These are phyloP conservation scores for Marsdenia floribunda DNA, from an alignment of 257 asterid species.

Conservation along the genomic window DNA sequence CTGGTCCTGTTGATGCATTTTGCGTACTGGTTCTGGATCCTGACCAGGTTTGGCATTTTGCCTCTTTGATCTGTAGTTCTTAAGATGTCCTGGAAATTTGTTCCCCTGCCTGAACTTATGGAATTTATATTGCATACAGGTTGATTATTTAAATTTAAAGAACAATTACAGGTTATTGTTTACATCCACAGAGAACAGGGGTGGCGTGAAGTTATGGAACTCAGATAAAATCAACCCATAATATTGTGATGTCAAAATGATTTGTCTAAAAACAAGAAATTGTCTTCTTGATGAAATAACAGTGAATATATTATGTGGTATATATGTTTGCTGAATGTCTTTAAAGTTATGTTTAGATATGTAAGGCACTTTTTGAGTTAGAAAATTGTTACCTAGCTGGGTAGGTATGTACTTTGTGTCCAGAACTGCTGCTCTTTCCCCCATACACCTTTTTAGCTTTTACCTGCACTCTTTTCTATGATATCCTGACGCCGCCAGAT, in stretches of 20 bases:
- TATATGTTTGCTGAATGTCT: background rate
- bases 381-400: background rate
- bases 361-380: background rate
- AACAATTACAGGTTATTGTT: conserved; percentile 62
- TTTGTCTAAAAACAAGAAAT: background rate
- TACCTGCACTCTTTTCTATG: background rate
- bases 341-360: background rate
- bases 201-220: conserved; percentile 56
- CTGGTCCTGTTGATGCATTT: conserved; percentile 63
- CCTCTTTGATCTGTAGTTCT: background rate
- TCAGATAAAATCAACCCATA: conserved; percentile 54
- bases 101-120: background rate
- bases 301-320: background rate
- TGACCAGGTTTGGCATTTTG: conserved; percentile 48
- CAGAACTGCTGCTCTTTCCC: background rate
- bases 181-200: conserved; percentile 28
- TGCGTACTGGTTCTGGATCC: conserved; percentile 77
- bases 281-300: conserved; percentile 5
- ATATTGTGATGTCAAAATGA: conserved; percentile 13
- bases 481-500: background rate
- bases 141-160: conserved; percentile 81
- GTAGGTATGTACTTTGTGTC: background rate
- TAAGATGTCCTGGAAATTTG: conserved; percentile 1
- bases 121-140: conserved; percentile 38
- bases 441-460: background rate